Conservation (phyloP, 192 early-diverging fungal genomes). For the Phlyctochytrium planicorne region DNA sequence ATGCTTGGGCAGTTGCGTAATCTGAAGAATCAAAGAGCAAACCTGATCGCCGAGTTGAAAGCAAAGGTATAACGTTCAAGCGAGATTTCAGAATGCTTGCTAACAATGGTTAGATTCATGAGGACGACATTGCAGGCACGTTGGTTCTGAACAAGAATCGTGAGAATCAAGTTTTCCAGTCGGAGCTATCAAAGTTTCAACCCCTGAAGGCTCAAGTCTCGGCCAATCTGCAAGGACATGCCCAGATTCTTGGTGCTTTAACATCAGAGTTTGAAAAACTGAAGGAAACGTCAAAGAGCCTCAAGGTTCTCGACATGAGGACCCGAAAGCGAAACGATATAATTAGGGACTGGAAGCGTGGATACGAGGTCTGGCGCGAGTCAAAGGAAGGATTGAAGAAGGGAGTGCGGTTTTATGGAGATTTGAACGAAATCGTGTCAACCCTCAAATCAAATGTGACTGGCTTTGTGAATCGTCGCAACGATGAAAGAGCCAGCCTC, state of each 20-base stretch:
- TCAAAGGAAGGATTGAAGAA: slow-evolving; percentile 68
- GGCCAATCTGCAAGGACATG: slow-evolving; percentile 72
- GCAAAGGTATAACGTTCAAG: slow-evolving; percentile 51
- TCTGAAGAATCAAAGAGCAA: slow-evolving; percentile 69
- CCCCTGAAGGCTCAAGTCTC: slow-evolving; percentile 74
- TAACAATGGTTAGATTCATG: slow-evolving; percentile 42
- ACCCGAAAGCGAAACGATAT: slow-evolving; percentile 67
- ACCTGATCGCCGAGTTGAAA: slow-evolving; percentile 72
- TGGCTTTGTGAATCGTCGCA: slow-evolving; percentile 60
- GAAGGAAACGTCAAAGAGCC: slow-evolving; percentile 31
- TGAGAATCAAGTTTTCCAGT: slow-evolving; percentile 83
- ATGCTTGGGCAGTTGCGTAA: slow-evolving; percentile 60
- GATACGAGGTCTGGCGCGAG: slow-evolving; percentile 68
- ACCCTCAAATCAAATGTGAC: slow-evolving; percentile 50
- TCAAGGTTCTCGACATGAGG: slow-evolving; percentile 54
- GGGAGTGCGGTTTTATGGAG: slow-evolving; percentile 70
- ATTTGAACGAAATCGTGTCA: slow-evolving; percentile 58
- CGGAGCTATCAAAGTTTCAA: slow-evolving; percentile 89
- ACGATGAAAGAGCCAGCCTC: slow-evolving; percentile 59
- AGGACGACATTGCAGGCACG: slow-evolving; percentile 87
- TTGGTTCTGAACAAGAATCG: slow-evolving; percentile 80
- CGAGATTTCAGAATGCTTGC: slow-evolving; percentile 10
- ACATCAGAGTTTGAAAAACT: slow-evolving; percentile 70
- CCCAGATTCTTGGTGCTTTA: slow-evolving; percentile 70
- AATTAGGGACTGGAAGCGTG: slow-evolving; percentile 61